Evolutionary conservation across 2,329 filamentous ascomycete genomes (phyloP), one percentile per base, ranked within the genome.

Genomic region (Metarhizium rileyi): DNA sequence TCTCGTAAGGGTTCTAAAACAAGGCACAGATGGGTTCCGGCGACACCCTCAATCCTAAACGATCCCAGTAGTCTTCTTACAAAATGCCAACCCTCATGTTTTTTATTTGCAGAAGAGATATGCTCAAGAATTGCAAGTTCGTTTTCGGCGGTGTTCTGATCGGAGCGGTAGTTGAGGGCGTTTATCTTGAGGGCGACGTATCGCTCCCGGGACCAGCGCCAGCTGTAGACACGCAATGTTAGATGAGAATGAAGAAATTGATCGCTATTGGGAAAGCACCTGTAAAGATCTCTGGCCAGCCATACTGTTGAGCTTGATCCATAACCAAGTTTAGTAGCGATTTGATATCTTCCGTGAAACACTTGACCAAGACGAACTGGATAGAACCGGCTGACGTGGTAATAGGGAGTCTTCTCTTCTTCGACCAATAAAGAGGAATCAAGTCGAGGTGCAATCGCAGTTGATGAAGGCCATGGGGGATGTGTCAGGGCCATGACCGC

Each of bases 161-260:
- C 9, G 1, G 42, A 44, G 23, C 18, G 30, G 9, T 44, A 8
- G 8, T 38, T 25, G 12, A 5, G 36, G n/a, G 55, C 43, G 23
- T 57, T 57, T 2, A 59, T 46, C 42, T 61, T 60, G 16, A 60
- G 35, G 2, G 58, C 56, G 27, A 59, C 50, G 14, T 60, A 61
- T 36, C 49, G 45, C 18, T 60, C 58, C 20, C 28, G 26, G 2
- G 48, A 54, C 58, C 58, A 59, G 9, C 55, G 56, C 54, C 55
- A 60, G 16, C 56, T 59, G 27, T 10, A 20, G 6, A 4, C 9
- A 18, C 25, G 16, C 12, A 8, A 40, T 49, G 27, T 44, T 22
- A 12, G n/a, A 25, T 14, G 28, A 35, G 33, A 12, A 16, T 22
- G 20, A 26, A 20, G 33, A 1, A n/a, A 4, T 48, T 18, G 43